Conservation (phyloP, 495 filamentous ascomycete genomes). For the Talaromyces wortmannii region DNA sequence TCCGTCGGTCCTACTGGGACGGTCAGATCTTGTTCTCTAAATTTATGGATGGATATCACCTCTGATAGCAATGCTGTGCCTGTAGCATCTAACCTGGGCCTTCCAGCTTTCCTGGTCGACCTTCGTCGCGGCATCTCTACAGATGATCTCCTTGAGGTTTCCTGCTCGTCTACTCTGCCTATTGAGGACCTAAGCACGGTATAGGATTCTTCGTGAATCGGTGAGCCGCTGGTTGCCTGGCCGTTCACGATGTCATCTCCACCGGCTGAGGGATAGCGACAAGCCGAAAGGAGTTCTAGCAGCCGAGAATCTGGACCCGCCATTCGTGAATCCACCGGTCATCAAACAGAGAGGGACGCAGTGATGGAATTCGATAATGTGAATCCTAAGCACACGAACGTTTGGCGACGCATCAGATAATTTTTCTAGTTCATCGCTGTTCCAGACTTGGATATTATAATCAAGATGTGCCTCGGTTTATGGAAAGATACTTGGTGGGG, state of each 20-base stretch:
- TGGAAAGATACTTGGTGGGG: not conserved
- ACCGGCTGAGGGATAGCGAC: not conserved
- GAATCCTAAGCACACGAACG: not conserved
- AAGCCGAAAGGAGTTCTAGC: not conserved
- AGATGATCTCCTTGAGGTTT: not conserved
- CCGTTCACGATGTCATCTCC: not conserved
- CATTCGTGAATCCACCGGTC: not conserved
- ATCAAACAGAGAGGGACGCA: not conserved
- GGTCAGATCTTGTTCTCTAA: not conserved
- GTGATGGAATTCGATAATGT: not conserved
- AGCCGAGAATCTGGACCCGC: not conserved
- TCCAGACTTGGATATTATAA: not conserved
- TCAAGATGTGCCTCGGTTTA: not conserved
- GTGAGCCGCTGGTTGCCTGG: not conserved
- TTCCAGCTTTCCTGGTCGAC: not conserved
- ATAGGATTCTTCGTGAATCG: not conserved
- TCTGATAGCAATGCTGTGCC: not conserved
- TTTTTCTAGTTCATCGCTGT: not conserved
- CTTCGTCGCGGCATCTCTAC: not conserved
- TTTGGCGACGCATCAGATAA: not conserved
- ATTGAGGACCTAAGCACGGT: not conserved
- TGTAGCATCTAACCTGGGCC: not conserved
- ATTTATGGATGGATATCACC: not conserved
- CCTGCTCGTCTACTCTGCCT: not conserved
- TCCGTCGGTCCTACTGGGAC: conserved; percentile 42